Evolutionary conservation across 192 early-diverging fungal species (phyloP), one percentile per base, ranked within the genome.

Genomic region (Podila epicladia): DNA sequence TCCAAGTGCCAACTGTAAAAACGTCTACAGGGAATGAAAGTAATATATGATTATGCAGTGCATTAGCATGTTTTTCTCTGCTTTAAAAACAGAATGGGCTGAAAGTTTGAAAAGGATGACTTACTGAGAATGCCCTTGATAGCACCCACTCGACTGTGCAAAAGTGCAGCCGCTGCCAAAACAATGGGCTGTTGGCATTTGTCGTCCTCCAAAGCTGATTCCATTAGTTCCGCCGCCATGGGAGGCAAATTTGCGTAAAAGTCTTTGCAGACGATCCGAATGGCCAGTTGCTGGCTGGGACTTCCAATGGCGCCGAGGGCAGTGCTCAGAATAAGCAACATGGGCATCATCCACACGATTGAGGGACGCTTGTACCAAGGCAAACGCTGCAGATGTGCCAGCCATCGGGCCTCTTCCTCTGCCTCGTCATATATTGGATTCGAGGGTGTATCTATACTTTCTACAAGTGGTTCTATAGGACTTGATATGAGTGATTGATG

Each of bases 261-360:
- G 9, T 65, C 63, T 26, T n/a, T 37, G 58, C 72, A 73, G 20
- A 73, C 32, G 45, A 67, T 33, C 19, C 45, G 37, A 33, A 73
- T 73, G 13, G 35, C 37, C 8, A 73, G 48, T 38, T 73, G 72
- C 29, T 65, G 48, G 0, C 20, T 58, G 0, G 72, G 48, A 11
- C 48, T 62, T 17, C 1, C 28, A 1, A 59, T 35, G 32, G 55
- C 1, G n/a, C 29, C 32, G 11, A 49, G 5, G 4, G 31, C 31
- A 19, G 65, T 67, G 33, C 51, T 55, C 0, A 72, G 35, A 4
- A 50, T 22, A 17, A 64, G 20, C 19, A 65, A 12, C n/a, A 64
- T 57, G 4, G 55, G 53, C 55, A 58, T 60, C 20, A 73, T 9
- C 71, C 71, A 73, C 19, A 31, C 58, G 29, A 49, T 15, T 5